A percentile compares a stretch with the other conserved stretches of the same genome.
These are phyloP conservation scores for Yamadazyma triangularis DNA, from an alignment of 1,139 yeast species.

Conservation along the genomic window DNA sequence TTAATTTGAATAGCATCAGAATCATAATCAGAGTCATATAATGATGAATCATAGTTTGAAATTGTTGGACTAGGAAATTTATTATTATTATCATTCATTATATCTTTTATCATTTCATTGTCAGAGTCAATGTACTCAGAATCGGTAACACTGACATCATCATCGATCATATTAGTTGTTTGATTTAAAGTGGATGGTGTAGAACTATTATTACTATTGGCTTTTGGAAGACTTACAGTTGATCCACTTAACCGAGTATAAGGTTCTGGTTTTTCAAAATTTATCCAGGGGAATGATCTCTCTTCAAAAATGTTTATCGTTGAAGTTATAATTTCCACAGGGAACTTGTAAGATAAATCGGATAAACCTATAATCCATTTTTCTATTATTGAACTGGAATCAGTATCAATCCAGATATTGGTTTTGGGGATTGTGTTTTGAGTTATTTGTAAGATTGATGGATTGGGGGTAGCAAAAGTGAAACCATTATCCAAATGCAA, in stretches of 20 bases:
- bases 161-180: no score
- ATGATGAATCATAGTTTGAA: no score
- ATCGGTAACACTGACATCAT: no score
- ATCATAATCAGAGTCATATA: slow-evolving; percentile 15
- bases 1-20: slow-evolving; percentile 20
- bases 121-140: slow-evolving; percentile 6
- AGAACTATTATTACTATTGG: no score
- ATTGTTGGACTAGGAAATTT: no score
- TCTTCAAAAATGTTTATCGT: slow-evolving; percentile 16
- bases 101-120: slow-evolving; percentile 7
- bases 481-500: not conserved
- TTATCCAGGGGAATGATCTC: slow-evolving; percentile 10
- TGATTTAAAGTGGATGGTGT: no score
- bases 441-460: not conserved
- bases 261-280: no score
- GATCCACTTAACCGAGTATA: no score
- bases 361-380: slow-evolving; percentile 45
- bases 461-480: not conserved
- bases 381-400: slow-evolving; percentile 27
- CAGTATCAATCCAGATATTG: slow-evolving; percentile 16
- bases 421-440: slow-evolving; percentile 2
- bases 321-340: slow-evolving; percentile 34
- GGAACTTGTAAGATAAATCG: slow-evolving; percentile 28
- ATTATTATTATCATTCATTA: slow-evolving; percentile 2
- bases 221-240: no score